A percentile compares a stretch with the other conserved stretches of the same genome.
Evolutionary conservation across 768 basidiomycete species (phyloP).

Genomic region (Terana coerulea): DNA sequence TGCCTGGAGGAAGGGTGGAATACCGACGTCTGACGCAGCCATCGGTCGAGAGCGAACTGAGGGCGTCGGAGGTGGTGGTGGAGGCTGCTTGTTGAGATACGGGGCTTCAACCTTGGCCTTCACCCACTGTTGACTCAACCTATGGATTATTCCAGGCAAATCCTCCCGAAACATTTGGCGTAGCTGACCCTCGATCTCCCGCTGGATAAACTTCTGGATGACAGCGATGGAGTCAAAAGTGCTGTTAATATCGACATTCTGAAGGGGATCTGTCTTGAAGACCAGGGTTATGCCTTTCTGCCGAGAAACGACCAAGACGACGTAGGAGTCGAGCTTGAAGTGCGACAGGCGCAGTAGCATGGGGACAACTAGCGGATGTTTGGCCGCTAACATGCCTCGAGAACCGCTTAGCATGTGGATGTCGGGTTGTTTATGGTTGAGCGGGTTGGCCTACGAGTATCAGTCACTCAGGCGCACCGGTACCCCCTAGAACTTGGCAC

Average conservation of each 20-base stretch:
- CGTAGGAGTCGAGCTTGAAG: conserved; percentile 90
- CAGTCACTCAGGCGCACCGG: not conserved
- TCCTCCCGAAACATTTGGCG: conserved; percentile 99
- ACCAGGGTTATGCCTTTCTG: conserved; percentile 98
- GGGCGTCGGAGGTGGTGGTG: conserved; percentile 20
- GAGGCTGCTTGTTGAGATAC: conserved; percentile 59
- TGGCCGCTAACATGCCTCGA: conserved; percentile 88
- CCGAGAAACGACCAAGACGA: conserved; percentile 95
- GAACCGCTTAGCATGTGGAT: conserved; percentile 84
- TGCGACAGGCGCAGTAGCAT: conserved; percentile 98
- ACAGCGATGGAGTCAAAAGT: conserved; percentile 98
- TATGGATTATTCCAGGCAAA: conserved; percentile 93
- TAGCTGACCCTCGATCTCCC: conserved; percentile 94
- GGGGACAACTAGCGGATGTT: conserved; percentile 92
- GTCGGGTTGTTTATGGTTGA: conserved; percentile 89
- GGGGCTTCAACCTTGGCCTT: conserved; percentile 93
- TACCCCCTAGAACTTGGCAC: conserved; percentile 14
- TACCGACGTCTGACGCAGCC: conserved; percentile 16
- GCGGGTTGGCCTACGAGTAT: conserved; percentile 75
- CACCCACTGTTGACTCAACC: conserved; percentile 94
- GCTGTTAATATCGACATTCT: conserved; percentile 95
- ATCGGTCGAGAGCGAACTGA: conserved; percentile 17
- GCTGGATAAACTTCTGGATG: conserved; percentile 96
- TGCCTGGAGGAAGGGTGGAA: conserved; percentile 16
- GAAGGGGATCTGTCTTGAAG: conserved; percentile 98